A percentile compares a stretch with the other conserved stretches of the same genome.
Evolutionary conservation across 2,329 filamentous ascomycete genomes (phyloP).

Genomic region (Botrytis medusae): DNA sequence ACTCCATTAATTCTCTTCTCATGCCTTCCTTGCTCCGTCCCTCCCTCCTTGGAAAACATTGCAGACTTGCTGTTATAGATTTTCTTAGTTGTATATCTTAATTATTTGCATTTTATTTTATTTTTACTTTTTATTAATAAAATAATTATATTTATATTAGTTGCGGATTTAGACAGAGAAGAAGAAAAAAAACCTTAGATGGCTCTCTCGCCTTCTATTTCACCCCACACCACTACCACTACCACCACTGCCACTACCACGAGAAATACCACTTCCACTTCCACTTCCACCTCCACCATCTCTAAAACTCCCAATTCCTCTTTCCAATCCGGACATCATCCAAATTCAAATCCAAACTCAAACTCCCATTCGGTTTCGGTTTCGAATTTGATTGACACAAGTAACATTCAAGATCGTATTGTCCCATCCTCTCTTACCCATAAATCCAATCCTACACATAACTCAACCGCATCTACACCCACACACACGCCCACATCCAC

Average conservation of each 20-base stretch:
- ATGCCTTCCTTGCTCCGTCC: constrained; percentile 4
- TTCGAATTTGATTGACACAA: constrained; percentile 1
- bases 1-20: constrained; percentile 13
- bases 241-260: neutral
- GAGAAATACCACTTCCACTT: neutral
- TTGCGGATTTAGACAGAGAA: neutral
- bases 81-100: neutral
- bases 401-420: neutral
- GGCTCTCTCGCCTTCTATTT: constrained; percentile 22
- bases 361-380: neutral
- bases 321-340: neutral
- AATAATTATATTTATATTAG: constrained; percentile 1
- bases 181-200: constrained; percentile 21
- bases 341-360: neutral
- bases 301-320: constrained; percentile 13
- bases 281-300: constrained; percentile 1
- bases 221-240: constrained; percentile 19
- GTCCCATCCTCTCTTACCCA: constrained; percentile 1
- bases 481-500: neutral
- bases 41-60: neutral
- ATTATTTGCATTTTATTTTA: neutral
- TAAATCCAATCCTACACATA: neutral
- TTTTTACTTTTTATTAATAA: neutral
- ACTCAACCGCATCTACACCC: neutral
- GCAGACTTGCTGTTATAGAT: neutral